phyloP scores from a whole-genome alignment of 345 rosid genomes.

The Populus davidiana region DNA sequence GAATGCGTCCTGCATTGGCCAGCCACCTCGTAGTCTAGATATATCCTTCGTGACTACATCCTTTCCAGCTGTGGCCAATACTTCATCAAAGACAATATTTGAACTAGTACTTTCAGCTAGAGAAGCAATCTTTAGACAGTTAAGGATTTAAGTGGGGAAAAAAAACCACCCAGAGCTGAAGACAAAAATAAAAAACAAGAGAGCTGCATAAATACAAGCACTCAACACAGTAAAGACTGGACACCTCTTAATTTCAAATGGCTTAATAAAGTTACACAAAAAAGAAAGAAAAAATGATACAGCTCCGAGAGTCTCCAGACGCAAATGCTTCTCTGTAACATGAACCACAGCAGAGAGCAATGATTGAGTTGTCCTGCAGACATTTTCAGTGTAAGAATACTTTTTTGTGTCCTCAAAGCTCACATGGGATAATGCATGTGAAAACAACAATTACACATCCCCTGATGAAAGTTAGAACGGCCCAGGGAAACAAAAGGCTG shows the following conservation, averaged over 20 bases:
- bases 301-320: conserved; percentile 87
- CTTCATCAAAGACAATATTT: conserved; percentile 73
- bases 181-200: background rate
- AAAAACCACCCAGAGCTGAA: background rate
- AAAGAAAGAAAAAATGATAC: conserved; percentile 49
- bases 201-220: conserved; percentile 14
- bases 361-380: conserved; percentile 80
- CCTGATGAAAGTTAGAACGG: background rate
- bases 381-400: background rate
- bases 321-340: conserved; percentile 81
- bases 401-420: background rate
- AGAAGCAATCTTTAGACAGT: conserved; percentile 59
- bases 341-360: conserved; percentile 81
- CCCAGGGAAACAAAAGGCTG: background rate
- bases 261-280: background rate
- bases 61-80: conserved; percentile 76
- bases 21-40: conserved; percentile 95
- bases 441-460: background rate
- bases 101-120: conserved; percentile 80
- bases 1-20: conserved; percentile 98
- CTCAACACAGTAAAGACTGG: background rate
- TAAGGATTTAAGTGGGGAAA: conserved; percentile 34
- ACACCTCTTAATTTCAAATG: conserved; percentile 7
- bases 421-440: background rate
- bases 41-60: conserved; percentile 92